Conservation (phyloP, 2,329 filamentous ascomycete genomes). For the Paramyrothecium sp. region DNA sequence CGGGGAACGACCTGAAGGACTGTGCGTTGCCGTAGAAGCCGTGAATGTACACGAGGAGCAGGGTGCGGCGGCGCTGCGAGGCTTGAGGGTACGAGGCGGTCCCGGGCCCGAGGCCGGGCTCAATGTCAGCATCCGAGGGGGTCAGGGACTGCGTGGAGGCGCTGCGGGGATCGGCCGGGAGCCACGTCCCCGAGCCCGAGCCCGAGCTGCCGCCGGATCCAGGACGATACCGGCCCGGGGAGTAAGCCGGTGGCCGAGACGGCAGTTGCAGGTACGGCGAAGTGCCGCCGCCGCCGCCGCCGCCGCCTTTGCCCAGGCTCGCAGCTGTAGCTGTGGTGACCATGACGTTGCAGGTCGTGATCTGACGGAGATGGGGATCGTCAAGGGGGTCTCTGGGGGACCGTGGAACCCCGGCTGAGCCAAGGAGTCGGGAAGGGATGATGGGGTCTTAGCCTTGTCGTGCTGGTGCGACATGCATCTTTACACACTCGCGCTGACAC, state of each 20-base stretch:
- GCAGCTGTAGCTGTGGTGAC: slow-evolving; percentile 11
- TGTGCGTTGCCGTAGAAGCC: slow-evolving; percentile 88
- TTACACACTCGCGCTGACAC: neutral
- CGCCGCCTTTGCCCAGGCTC: too few species aligned
- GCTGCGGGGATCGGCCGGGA: slow-evolving; percentile 41
- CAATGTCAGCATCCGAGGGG: slow-evolving; percentile 17
- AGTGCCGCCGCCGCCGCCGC: too few species aligned
- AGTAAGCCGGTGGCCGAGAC: neutral
- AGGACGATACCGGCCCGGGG: neutral
- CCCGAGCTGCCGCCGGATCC: neutral
- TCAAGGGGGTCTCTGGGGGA: too few species aligned
- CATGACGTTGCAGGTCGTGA: slow-evolving; percentile 7
- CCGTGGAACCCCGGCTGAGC: too few species aligned
- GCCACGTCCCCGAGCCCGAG: slow-evolving; percentile 6
- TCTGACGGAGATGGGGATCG: too few species aligned
- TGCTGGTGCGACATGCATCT: neutral
- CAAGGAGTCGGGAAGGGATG: neutral
- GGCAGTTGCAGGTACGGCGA: neutral
- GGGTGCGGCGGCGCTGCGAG: slow-evolving; percentile 41
- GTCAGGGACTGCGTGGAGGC: slow-evolving; percentile 47
- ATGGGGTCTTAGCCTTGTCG: neutral
- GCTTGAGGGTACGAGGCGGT: slow-evolving; percentile 30
- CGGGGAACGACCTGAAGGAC: slow-evolving; percentile 84
- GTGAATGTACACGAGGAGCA: slow-evolving; percentile 83
- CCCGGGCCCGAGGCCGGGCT: neutral